Evolutionary conservation across 495 filamentous ascomycete species (phyloP).

Genomic region (Aspergillus baeticus): DNA sequence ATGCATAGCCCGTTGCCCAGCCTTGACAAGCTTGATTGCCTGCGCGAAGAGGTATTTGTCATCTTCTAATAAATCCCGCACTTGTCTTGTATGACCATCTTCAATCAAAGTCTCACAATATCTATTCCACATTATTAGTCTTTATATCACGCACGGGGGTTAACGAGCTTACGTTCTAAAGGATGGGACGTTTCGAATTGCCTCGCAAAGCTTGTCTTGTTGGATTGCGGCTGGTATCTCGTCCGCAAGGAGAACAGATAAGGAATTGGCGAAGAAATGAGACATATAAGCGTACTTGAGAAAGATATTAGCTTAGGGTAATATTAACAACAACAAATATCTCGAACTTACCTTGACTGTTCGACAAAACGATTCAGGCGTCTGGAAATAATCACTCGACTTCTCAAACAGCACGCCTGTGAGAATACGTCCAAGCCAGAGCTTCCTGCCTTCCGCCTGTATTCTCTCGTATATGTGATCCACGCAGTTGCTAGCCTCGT

Average conservation of each 20-base stretch:
- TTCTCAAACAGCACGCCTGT: constrained; percentile 66
- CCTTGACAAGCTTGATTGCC: constrained; percentile 28
- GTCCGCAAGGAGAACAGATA: constrained; percentile 62
- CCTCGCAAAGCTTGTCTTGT: constrained; percentile 64
- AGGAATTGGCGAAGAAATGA: constrained; percentile 88
- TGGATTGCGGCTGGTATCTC: constrained; percentile 27
- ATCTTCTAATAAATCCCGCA: constrained; percentile 51
- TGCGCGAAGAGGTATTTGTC: constrained; percentile 45
- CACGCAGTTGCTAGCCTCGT: constrained; percentile 69
- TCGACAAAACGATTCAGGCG: constrained; percentile 74
- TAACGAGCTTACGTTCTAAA: constrained; percentile 60
- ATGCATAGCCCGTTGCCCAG: constrained; percentile 41
- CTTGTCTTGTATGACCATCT: constrained; percentile 33
- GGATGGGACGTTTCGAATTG: constrained; percentile 74
- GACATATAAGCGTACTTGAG: constrained; percentile 91
- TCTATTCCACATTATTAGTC: constrained; percentile 24
- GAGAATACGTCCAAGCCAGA: constrained; percentile 70
- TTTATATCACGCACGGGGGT: background rate
- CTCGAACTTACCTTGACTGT: constrained; percentile 73
- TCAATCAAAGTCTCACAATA: constrained; percentile 47
- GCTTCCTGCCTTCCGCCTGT: constrained; percentile 52
- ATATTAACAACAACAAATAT: background rate
- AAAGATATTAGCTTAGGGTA: background rate
- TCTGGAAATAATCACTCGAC: constrained; percentile 83
- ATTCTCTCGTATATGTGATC: constrained; percentile 75